Evolutionary conservation across 2,329 filamentous ascomycete species (phyloP), one percentile per base, ranked within the genome.

Genomic region (Neoarthrinium moseri): DNA sequence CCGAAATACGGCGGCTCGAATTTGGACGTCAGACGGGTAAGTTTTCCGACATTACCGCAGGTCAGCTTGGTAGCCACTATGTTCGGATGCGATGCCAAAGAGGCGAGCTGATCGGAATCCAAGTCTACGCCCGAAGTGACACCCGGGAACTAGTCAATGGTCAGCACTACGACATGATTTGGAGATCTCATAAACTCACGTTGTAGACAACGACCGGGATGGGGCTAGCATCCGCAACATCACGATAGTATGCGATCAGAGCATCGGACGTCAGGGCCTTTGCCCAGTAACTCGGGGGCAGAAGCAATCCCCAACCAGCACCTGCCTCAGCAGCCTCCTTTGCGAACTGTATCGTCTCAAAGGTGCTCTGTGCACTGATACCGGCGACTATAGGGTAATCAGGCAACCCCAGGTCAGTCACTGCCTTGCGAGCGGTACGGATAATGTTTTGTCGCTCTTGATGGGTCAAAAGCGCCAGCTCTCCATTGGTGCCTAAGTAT

Each of bases 401-500:
- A 0, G 61, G 53, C 2, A 64, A 54, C 2, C 59, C 51, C 0
- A 65, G 51, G 43, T 71, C 68, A 20, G 56, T 55, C 3, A 71
- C 65, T 1, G 70, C 68, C 7, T 61, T 59, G 11, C 59, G 56
- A 0, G 69, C 70, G 13, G 59, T 70, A 8, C 59, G 51, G 12
- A 76, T 55, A n/a, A 77, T 62, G 6, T 65, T 57, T 15, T 60
- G 61, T 5, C 73, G 65, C 56, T 74, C 71, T 13, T 63, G 61
- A 3, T 60, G 51, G 0, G 63, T 67, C 1, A 76, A 62, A 0
- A 74, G 59, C 2, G 67, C 68, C 8, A 72, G 63, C 48, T 75
- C 73, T 24, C 69, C 73, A 35, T 72, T 76, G 5, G 73, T 74
- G 15, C 72, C 73, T 3, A 69, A 63, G 20, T 73, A 67, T 1